Conservation (phyloP, 176 grass and related monocot genomes). For the Oryza rufipogon region DNA sequence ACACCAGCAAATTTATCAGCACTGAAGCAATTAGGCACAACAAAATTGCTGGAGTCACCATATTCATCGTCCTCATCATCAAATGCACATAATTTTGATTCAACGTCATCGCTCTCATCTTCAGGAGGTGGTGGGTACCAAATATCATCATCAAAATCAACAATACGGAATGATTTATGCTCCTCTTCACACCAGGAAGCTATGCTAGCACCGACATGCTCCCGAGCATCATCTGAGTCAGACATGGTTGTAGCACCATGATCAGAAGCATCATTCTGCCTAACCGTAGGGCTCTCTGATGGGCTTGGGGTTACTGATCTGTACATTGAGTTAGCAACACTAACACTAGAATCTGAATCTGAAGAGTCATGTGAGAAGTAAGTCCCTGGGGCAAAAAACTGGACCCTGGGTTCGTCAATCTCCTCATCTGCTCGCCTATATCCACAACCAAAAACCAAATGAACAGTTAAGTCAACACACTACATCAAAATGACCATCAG, state of each 20-base stretch:
- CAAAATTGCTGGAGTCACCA: conserved; percentile 37
- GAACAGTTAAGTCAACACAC: conserved; percentile 11
- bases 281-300: conserved; percentile 55
- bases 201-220: not conserved
- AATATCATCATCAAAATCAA: conserved; percentile 60
- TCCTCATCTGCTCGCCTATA: conserved; percentile 59
- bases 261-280: conserved; percentile 47
- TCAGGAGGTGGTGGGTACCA: conserved; percentile 62
- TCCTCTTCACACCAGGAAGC: conserved; percentile 16
- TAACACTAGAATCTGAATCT: conserved; percentile 80
- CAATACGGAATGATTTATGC: conserved; percentile 9
- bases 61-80: conserved; percentile 59
- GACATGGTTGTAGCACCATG: conserved; percentile 15
- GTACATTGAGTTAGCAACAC: conserved; percentile 54
- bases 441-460: conserved; percentile 21
- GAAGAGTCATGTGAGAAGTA: conserved; percentile 66
- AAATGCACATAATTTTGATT: conserved; percentile 59
- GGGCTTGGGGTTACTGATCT: conserved; percentile 63
- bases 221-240: conserved; percentile 42
- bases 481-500: no score
- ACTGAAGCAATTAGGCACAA: conserved; percentile 46
- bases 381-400: conserved; percentile 54
- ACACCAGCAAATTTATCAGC: conserved; percentile 8
- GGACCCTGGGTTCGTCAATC: conserved; percentile 50
- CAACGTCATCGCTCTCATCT: conserved; percentile 64